Base-by-base conservation (phyloP, 306 rosid genomes). In the Elaeagnus macrophylla region DNA sequence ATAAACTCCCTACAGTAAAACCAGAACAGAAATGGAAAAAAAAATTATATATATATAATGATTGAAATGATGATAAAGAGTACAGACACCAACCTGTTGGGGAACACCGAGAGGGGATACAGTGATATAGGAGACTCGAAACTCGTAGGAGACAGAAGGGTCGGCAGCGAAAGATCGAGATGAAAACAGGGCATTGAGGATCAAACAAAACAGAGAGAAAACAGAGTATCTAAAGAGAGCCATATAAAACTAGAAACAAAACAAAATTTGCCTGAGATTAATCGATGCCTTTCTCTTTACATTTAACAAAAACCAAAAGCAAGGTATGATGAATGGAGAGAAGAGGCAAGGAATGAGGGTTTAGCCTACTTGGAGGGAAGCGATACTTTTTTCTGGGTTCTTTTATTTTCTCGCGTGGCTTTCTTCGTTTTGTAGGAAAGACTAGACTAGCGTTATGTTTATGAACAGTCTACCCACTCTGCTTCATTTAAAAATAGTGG, bases 51-150 rank as follows among this genome's bases (percentile, higher is more conserved):
- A 10, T 19, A 54, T 32, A 48, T 9, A 46, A 15, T 5, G 2
- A 50, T n/a, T 8, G 13, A 37, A 40, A 44, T 1, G 36, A 17
- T 36, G 54, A 18, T 36, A 14, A 25, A 49, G 46, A 32, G 7
- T 61, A 38, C 32, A 50, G 61, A 14, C 2, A 16, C 47, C 37
- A 74, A 86, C 95, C 95, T 40, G 72, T 67, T 90, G 97, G 57
- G 86, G 74, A 67, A 83, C 73, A 16, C 97, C 95, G 5, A 90
- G 87, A 9, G 97, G 95, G 13, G 94, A 79, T 51, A 51, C 82
- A 10, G 95, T 81, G 73, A 71, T 64, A 73, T 81, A 86, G 7
- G 91, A 66, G 37, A 86, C 36, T n/a, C 41, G 83, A 20, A 86
- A 74, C 11, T 83, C 95, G 47, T 18, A 60, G 66, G 15, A 79